phyloP scores from a whole-genome alignment of 208 protist genomes.

The Leishmania tarentolae region DNA sequence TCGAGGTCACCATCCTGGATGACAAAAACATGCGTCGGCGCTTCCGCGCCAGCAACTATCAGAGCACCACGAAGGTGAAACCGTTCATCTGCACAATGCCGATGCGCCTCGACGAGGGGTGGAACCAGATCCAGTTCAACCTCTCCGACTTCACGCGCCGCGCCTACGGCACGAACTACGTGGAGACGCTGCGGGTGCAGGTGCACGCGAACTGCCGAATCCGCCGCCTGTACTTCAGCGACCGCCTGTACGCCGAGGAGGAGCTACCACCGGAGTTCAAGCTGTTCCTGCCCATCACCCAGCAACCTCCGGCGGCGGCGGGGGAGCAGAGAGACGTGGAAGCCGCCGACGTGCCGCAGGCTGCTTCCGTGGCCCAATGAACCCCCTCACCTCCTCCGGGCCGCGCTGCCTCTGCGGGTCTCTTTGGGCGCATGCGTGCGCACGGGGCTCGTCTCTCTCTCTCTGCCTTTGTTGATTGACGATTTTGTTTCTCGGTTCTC shows the following conservation, averaged over 20 bases:
- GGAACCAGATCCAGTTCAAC: constrained; percentile 99
- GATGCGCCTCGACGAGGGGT: constrained; percentile 98
- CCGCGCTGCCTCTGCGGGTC: too few species aligned
- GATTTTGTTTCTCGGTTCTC: background rate
- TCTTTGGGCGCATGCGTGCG: background rate
- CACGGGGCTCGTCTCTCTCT: background rate
- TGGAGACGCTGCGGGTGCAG: constrained; percentile 98
- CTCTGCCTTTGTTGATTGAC: background rate
- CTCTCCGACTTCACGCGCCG: constrained; percentile 98
- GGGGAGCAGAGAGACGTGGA: constrained; percentile 24
- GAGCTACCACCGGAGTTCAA: constrained; percentile 99
- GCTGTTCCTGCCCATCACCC: constrained; percentile 95
- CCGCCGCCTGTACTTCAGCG: constrained; percentile 99
- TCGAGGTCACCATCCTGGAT: constrained; percentile 99
- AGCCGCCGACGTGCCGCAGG: constrained; percentile 21
- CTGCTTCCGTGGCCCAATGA: constrained; percentile 19
- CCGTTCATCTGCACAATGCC: constrained; percentile 99
- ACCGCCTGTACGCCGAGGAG: constrained; percentile 99
- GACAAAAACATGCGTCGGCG: constrained; percentile 98
- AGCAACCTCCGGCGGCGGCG: constrained; percentile 42
- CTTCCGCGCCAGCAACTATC: constrained; percentile 99
- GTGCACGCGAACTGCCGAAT: constrained; percentile 99
- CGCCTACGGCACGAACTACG: constrained; percentile 99
- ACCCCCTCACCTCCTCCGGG: background rate
- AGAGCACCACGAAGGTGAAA: constrained; percentile 98